Conservation (phyloP, 192 early-diverging fungal genomes). For the Coemansia sp. region DNA sequence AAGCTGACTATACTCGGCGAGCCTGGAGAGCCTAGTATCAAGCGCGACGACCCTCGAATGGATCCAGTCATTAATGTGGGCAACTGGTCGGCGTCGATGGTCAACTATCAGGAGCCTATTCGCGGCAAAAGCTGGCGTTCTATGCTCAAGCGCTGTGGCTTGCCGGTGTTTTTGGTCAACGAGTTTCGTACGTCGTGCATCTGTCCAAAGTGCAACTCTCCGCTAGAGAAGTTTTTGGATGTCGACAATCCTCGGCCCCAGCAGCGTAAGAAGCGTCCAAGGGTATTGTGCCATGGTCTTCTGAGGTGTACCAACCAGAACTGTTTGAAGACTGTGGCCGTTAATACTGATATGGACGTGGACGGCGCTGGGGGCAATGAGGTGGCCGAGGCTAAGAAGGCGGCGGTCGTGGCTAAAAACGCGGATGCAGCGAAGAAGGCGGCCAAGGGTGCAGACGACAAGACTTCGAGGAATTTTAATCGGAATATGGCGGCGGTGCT, state of each 20-base stretch:
- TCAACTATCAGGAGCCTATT: conserved; percentile 10
- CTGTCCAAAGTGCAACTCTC: conserved; percentile 11
- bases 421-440: too few species aligned
- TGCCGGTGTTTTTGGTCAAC: conserved; percentile 19
- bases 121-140: conserved; percentile 11
- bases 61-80: too few species aligned
- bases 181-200: conserved; percentile 14
- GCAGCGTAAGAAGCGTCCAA: neutral
- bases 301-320: neutral
- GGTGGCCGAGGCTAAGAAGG: too few species aligned
- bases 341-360: too few species aligned
- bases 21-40: too few species aligned
- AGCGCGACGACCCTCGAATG: too few species aligned
- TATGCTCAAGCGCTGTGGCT: conserved; percentile 10
- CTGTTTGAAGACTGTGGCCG: neutral
- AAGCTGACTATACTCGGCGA: too few species aligned
- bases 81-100: conserved; percentile 21
- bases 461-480: too few species aligned
- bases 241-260: neutral
- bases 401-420: too few species aligned
- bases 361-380: too few species aligned
- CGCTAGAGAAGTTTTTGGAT: neutral
- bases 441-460: too few species aligned
- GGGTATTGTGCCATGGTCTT: neutral
- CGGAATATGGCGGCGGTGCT: too few species aligned